Percentiles rank a stretch among this genome's conserved stretches.
Evolutionary conservation across 2,329 filamentous ascomycete genomes (phyloP).

Genomic region (Sclerotinia glacialis): DNA sequence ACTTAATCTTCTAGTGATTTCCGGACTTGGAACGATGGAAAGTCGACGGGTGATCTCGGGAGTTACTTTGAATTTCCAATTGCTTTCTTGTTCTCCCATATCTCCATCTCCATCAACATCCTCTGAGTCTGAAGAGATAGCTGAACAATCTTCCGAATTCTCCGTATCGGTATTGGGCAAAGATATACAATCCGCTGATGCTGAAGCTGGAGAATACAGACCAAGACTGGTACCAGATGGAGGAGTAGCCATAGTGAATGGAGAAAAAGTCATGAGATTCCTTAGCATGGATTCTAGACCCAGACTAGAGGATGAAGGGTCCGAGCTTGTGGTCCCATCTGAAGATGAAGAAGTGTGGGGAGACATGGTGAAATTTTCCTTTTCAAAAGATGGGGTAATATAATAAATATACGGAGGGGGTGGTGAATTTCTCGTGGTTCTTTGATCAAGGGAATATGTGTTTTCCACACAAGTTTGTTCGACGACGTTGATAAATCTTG

Average conservation of each 20-base stretch:
- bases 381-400: conserved; percentile 4
- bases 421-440: neutral
- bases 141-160: conserved; percentile 27
- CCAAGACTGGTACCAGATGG: neutral
- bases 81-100: neutral
- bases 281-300: conserved; percentile 7
- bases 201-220: conserved; percentile 20
- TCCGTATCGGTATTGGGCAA: conserved; percentile 32
- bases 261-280: conserved; percentile 7
- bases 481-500: neutral
- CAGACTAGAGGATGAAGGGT: neutral
- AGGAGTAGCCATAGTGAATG: neutral
- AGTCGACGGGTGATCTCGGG: conserved; percentile 19
- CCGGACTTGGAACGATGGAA: conserved; percentile 26
- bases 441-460: neutral
- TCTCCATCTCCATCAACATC: neutral
- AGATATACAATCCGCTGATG: conserved; percentile 28
- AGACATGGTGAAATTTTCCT: conserved; percentile 10
- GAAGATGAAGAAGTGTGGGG: conserved; percentile 8
- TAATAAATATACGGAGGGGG: too few species aligned
- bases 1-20: conserved; percentile 28
- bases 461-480: neutral
- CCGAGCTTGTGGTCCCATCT: conserved; percentile 5
- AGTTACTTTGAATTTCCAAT: conserved; percentile 20
- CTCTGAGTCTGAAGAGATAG: conserved; percentile 8